Base-by-base conservation (phyloP, 768 basidiomycete species). In the Tephrocybe sp. region DNA sequence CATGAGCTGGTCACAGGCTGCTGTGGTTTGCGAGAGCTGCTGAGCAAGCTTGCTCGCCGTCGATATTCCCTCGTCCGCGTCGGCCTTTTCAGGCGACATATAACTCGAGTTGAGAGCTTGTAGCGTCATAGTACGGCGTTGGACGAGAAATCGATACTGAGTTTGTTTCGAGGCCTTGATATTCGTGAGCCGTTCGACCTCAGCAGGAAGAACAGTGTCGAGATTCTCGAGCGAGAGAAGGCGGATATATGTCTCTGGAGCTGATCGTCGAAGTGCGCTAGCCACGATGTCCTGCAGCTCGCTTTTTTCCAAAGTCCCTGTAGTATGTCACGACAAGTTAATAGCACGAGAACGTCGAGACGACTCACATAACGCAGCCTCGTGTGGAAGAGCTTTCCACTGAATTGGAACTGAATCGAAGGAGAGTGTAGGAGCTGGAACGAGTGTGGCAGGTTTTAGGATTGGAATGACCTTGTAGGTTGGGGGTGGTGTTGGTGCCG, bases 211-310 rank as follows among this genome's bases (percentile, higher is more conserved):
- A 53, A 74, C 74, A 20, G 65, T 71, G 53, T 89, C 86, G 50
- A 88, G 71, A 13, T 78, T 77, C 12, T 85, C 78, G 12, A 79
- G 56, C 11, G 86, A 78, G 17, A 91, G 73, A 9, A 91, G 72
- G 3, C 87, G 85, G 44, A 90, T 79, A 58, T 83, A 87, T 2
- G 84, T 83, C 52, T 86, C 84, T 53, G 76, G 73, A 0, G 85
- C 82, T 9, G 85, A 86, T 16, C 78, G 70, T 12, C 85, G 79
- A 56, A 91, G 87, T 4, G 86, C 85, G 6, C 79, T 74, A 26
- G 87, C 84, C 16, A 89, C 88, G 52, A 89, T 78, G 19, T 78
- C 73, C 60, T 89, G 89, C 26, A 90, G 76, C 54, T 88, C 68
- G 60, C 70, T 55, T 61, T 78, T 63, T 63, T 81, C 79, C 68